These are phyloP conservation scores for Thermoascus crustaceus DNA, from an alignment of 2,329 filamentous ascomycete genomes.

Conservation along the genomic window DNA sequence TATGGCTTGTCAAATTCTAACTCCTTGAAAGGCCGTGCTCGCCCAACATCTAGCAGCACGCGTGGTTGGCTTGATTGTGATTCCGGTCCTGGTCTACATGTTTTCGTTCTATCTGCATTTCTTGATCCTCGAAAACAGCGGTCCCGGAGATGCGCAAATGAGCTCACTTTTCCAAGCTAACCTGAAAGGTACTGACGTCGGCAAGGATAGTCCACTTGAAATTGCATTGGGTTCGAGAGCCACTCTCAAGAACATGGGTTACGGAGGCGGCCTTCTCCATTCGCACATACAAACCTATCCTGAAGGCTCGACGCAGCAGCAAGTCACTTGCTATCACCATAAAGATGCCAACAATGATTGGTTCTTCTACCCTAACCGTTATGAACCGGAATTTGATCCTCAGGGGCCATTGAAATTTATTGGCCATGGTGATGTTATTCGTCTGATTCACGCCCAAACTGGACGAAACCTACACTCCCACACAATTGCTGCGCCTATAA, in stretches of 20 bases:
- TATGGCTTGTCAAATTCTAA: slow-evolving; percentile 11
- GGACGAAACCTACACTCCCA: slow-evolving; percentile 97
- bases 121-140: slow-evolving; percentile 82
- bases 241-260: slow-evolving; percentile 98
- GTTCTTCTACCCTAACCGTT: slow-evolving; percentile 95
- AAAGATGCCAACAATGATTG: slow-evolving; percentile 99
- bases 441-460: slow-evolving; percentile 88
- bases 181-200: slow-evolving; percentile 83
- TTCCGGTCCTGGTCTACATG: slow-evolving; percentile 87
- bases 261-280: slow-evolving; percentile 90
- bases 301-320: slow-evolving; percentile 87
- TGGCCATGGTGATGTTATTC: slow-evolving; percentile 67
- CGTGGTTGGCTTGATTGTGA: slow-evolving; percentile 75
- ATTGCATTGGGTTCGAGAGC: slow-evolving; percentile 80
- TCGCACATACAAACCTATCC: slow-evolving; percentile 95
- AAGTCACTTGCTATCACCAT: slow-evolving; percentile 98
- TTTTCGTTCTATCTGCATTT: slow-evolving; percentile 95
- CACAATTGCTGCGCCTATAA: slow-evolving; percentile 76
- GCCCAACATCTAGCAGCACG: slow-evolving; percentile 72
- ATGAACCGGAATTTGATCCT: slow-evolving; percentile 62
- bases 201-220: slow-evolving; percentile 88
- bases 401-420: slow-evolving; percentile 67
- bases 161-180: slow-evolving; percentile 99
- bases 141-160: slow-evolving; percentile 99
- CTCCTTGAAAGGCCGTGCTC: slow-evolving; percentile 49